Evolutionary conservation across 805 yeast species (phyloP).

Genomic region (Wickerhamiella hasegawae): DNA sequence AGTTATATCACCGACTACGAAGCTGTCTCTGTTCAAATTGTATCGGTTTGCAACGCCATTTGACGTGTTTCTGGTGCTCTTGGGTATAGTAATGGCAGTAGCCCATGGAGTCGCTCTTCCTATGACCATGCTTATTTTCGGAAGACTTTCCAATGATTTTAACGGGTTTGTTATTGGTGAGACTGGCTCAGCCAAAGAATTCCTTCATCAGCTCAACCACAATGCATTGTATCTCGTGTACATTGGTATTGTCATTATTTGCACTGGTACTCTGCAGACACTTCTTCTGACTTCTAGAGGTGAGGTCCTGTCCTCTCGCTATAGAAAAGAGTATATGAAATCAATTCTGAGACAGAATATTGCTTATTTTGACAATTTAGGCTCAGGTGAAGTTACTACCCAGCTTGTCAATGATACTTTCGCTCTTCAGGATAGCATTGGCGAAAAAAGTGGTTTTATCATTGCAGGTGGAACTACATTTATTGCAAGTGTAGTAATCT

Average conservation of each 20-base stretch:
- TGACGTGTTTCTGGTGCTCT: slow-evolving; percentile 16
- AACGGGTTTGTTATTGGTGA: slow-evolving; percentile 16
- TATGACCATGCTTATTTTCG: slow-evolving; percentile 23
- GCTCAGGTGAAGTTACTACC: slow-evolving; percentile 25
- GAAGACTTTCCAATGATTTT: slow-evolving; percentile 22
- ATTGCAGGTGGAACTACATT: slow-evolving; percentile 22
- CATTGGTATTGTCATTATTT: slow-evolving; percentile 20
- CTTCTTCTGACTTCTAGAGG: slow-evolving; percentile 22
- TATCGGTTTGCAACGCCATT: slow-evolving; percentile 20
- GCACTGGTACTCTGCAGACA: slow-evolving; percentile 16
- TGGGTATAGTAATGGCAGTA: slow-evolving; percentile 17
- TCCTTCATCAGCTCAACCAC: slow-evolving; percentile 20
- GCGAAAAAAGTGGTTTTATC: slow-evolving; percentile 22
- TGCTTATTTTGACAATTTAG: slow-evolving; percentile 24
- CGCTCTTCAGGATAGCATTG: slow-evolving; percentile 23
- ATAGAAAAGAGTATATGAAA: slow-evolving; percentile 20
- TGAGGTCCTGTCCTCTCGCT: slow-evolving; percentile 23
- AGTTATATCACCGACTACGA: too few relatives aligned
- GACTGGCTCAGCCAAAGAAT: slow-evolving; percentile 14
- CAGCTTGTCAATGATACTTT: slow-evolving; percentile 24
- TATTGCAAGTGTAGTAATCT: slow-evolving; percentile 20
- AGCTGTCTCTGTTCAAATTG: too few relatives aligned
- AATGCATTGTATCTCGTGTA: slow-evolving; percentile 23
- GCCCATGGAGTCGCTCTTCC: slow-evolving; percentile 24
- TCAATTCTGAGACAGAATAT: slow-evolving; percentile 23